Percentiles rank a stretch among this genome's conserved stretches.
These are phyloP conservation scores for Tetraselmis chui DNA, from an alignment of 139 green algal species.

Conservation along the genomic window DNA sequence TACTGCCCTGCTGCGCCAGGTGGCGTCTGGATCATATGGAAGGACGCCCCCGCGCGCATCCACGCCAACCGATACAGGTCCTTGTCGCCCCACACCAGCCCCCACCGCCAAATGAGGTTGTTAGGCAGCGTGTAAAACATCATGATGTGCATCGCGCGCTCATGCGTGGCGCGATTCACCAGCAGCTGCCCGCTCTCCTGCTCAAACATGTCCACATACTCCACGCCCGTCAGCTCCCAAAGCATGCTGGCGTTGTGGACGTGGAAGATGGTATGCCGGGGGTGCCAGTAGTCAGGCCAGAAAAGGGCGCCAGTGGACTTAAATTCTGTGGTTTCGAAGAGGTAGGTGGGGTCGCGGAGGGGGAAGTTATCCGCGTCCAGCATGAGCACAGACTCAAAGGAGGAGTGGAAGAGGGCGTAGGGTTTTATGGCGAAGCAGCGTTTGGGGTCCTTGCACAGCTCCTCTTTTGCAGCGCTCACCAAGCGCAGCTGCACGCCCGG, in stretches of 20 bases:
- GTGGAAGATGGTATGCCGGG: background rate
- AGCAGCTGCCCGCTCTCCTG: constrained; percentile 10
- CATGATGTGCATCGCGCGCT: background rate
- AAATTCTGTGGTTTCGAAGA: constrained; percentile 38
- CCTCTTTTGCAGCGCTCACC: background rate
- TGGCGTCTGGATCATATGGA: background rate
- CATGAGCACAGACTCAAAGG: constrained; percentile 42
- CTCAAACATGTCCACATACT: background rate
- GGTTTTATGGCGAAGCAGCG: background rate
- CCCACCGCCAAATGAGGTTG: background rate
- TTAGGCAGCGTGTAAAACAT: background rate
- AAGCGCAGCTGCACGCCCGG: background rate
- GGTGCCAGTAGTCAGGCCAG: constrained; percentile 58
- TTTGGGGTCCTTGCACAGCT: background rate
- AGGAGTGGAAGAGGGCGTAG: background rate
- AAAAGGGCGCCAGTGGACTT: constrained; percentile 37
- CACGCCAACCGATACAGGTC: background rate
- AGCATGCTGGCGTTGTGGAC: background rate
- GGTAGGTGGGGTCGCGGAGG: constrained; percentile 30
- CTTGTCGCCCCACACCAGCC: background rate
- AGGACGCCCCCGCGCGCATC: background rate
- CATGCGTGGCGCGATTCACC: background rate
- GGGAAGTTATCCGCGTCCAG: constrained; percentile 56
- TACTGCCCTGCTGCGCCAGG: background rate
- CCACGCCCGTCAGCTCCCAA: background rate